These are phyloP conservation scores for Codiaeum variegatum DNA, from an alignment of 441 rosid species.

Conservation along the genomic window DNA sequence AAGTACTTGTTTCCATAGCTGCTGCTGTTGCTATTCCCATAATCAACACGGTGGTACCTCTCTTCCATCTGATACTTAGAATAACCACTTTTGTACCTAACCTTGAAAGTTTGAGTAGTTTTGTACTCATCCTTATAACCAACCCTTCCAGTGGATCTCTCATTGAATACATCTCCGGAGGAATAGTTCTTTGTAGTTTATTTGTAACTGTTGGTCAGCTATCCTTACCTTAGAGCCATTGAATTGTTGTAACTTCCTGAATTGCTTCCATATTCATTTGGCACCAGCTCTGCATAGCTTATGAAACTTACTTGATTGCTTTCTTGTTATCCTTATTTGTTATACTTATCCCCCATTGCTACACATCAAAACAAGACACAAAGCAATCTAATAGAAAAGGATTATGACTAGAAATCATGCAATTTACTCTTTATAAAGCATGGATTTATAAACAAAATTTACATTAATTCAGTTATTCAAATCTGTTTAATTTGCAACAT, in stretches of 20 bases:
- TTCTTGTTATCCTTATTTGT: not conserved
- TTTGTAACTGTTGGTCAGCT: slow-evolving; percentile 5
- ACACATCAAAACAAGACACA: not conserved
- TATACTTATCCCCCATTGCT: not conserved
- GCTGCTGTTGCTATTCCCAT: not conserved
- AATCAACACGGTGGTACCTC: slow-evolving; percentile 1
- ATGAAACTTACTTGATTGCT: not conserved
- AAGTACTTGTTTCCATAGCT: not conserved
- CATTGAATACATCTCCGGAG: slow-evolving; percentile 8
- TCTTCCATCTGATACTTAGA: slow-evolving; percentile 13
- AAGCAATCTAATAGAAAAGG: not conserved
- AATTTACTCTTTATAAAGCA: not conserved
- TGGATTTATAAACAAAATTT: not conserved
- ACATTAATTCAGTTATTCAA: not conserved
- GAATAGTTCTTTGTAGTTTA: not conserved
- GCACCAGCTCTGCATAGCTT: not conserved
- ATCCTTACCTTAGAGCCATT: slow-evolving; percentile 15
- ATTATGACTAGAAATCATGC: not conserved
- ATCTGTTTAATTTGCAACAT: not conserved
- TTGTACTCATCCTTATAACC: slow-evolving; percentile 16
- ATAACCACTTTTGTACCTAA: slow-evolving; percentile 11
- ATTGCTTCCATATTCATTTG: not conserved
- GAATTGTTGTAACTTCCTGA: not conserved
- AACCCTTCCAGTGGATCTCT: slow-evolving; percentile 1
- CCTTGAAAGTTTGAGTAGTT: not conserved